Base-by-base conservation (phyloP, 2,329 filamentous ascomycete genomes). In the Grosmannia penicillata region DNA sequence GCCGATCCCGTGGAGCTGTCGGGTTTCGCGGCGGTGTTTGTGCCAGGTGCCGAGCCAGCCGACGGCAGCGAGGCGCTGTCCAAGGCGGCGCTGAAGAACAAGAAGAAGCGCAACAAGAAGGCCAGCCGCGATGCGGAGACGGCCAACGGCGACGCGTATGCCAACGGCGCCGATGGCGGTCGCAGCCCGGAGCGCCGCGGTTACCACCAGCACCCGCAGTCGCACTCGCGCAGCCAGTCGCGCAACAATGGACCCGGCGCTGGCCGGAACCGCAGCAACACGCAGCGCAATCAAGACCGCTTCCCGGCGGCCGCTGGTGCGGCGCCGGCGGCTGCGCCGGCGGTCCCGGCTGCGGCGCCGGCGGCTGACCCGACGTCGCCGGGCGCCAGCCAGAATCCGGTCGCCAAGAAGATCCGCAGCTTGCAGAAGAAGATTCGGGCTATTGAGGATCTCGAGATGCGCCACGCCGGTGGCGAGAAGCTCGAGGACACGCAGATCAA, bases 401-500 rank as follows among this genome's bases (percentile, higher is more conserved):
- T 82, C 45, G 86, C 93, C 32, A 98, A 96, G 75, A 98, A 96
- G 68, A 74, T 95, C 45, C 72, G 91, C 40, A 84, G 84, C 43
- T 69, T 98, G 45, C 71, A 94, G 57, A 98, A 98, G 74, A 98
- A 98, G 72, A 82, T 98, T 45, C 77, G 91, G 17, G 91, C 91
- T 10, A 98, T 98, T 54, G 91, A 98, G 55, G 91, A 98, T 56
- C 65, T 98, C 44, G 94, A 96, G 68, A 95, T 96, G 87, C 77
- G 91, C 40, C 77, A 87, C 48, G 91, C 89, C 3, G 79, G 81
- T 25, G 89, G 89, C 6, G 91, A 98, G 69, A 96, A 95, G 69
- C 65, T 98, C 43, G 91, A 98, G 63, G 89, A 95, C 54, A 98
- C 91, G 24, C 91, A 98, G 64, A 77, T 98, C 60, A 93, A 94